Conservation (phyloP, 129 eudicot species). For the Helichrysum umbraculigerum region DNA sequence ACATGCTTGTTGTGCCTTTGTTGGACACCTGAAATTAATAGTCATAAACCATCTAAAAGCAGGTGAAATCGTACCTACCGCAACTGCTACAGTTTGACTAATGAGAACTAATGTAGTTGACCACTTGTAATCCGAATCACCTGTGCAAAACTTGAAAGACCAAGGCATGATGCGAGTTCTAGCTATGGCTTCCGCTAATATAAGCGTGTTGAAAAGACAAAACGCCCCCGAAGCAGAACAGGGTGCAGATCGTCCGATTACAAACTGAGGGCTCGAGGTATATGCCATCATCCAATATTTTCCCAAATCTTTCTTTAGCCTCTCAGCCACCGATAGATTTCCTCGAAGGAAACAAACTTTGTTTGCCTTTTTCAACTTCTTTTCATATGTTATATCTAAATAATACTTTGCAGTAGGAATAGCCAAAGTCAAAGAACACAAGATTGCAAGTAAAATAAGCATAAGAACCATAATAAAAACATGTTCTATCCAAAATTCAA, state of each 20-base stretch:
- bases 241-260: constrained; percentile 52
- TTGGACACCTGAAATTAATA: constrained; percentile 43
- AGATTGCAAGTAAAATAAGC: constrained; percentile 52
- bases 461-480: constrained; percentile 39
- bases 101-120: constrained; percentile 44
- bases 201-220: constrained; percentile 40
- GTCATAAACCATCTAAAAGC: constrained; percentile 62
- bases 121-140: constrained; percentile 57
- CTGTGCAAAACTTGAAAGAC: constrained; percentile 43
- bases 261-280: constrained; percentile 61
- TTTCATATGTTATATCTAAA: constrained; percentile 43
- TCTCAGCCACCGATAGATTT: constrained; percentile 17
- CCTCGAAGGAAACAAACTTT: constrained; percentile 35
- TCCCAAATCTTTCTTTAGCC: constrained; percentile 32
- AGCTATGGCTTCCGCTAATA: constrained; percentile 40
- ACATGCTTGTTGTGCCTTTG: constrained; percentile 26
- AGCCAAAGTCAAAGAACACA: constrained; percentile 48
- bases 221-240: constrained; percentile 63
- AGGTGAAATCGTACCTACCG: constrained; percentile 61
- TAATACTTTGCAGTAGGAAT: constrained; percentile 52
- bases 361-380: constrained; percentile 37
- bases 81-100: constrained; percentile 46
- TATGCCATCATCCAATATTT: constrained; percentile 69
- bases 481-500: constrained; percentile 49
- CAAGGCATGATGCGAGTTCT: constrained; percentile 39